Conservation (phyloP, 495 filamentous ascomycete genomes). For the Aspergillus nanangensis region DNA sequence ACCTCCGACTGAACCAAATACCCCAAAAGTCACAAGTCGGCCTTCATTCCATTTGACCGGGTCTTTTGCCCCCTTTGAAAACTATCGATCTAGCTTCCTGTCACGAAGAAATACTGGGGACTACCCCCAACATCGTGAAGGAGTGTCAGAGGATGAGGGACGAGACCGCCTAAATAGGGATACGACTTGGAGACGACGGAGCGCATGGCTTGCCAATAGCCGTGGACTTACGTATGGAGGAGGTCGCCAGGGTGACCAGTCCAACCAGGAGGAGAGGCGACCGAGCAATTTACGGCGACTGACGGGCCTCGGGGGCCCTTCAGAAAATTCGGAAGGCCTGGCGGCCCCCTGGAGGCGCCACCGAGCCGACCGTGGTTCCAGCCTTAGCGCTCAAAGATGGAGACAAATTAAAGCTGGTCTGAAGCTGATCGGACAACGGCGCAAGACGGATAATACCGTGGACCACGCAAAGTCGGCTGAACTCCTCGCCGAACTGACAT, state of each 20-base stretch:
- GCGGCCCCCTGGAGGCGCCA: conserved; percentile 50
- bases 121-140: conserved; percentile 61
- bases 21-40: conserved; percentile 45
- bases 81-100: conserved; percentile 49
- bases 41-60: conserved; percentile 43
- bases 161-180: conserved; percentile 62
- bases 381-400: conserved; percentile 82
- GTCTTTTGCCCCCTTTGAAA: conserved; percentile 45
- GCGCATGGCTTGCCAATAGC: conserved; percentile 50
- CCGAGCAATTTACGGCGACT: conserved; percentile 71
- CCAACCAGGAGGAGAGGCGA: conserved; percentile 48
- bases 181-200: conserved; percentile 52
- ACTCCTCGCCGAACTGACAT: conserved; percentile 89
- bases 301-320: conserved; percentile 62
- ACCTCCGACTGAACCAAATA: conserved; percentile 57
- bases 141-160: conserved; percentile 86
- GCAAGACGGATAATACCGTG: conserved; percentile 74
- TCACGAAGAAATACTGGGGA: conserved; percentile 66
- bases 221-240: conserved; percentile 54
- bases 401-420: conserved; percentile 78
- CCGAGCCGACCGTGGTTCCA: conserved; percentile 58
- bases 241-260: conserved; percentile 28
- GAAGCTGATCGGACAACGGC: conserved; percentile 71
- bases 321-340: conserved; percentile 49
- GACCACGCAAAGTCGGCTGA: conserved; percentile 96